phyloP scores from a whole-genome alignment of 176 grass and related monocot genomes.

The Cocos nucifera region DNA sequence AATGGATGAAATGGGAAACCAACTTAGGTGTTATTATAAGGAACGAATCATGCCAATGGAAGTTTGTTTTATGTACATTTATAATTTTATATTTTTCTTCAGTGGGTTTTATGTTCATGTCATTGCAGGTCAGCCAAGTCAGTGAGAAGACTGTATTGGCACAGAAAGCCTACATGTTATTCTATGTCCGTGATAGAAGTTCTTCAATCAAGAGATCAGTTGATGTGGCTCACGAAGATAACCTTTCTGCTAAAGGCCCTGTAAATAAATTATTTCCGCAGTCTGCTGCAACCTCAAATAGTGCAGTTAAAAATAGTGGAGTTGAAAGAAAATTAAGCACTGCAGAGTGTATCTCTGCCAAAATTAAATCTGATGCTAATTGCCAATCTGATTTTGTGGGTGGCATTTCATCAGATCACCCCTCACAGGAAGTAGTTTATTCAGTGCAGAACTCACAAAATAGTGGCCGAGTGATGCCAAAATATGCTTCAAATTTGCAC shows the following conservation, averaged over 20 bases:
- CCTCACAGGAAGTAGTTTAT: constrained; percentile 10
- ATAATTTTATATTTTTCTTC: no score
- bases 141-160: constrained; percentile 70
- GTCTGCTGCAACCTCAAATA: constrained; percentile 24
- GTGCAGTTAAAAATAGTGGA: constrained; percentile 19
- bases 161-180: constrained; percentile 94
- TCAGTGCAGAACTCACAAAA: constrained; percentile 7
- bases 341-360: constrained; percentile 1
- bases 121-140: constrained; percentile 70
- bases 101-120: background rate
- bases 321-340: constrained; percentile 16
- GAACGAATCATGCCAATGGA: no score
- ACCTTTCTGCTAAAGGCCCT: constrained; percentile 20
- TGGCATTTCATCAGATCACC: constrained; percentile 2
- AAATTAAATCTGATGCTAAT: constrained; percentile 9
- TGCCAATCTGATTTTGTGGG: constrained; percentile 1
- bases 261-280: constrained; percentile 31
- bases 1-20: no score
- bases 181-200: constrained; percentile 86
- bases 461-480: constrained; percentile 22
- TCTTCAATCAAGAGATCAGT: constrained; percentile 22
- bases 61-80: no score
- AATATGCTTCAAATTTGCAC: constrained; percentile 3
- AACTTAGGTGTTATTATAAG: no score
- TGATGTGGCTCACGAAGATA: constrained; percentile 22